Conservation (phyloP, 1,139 yeast species). For the Sugiyamaella castrensis region DNA sequence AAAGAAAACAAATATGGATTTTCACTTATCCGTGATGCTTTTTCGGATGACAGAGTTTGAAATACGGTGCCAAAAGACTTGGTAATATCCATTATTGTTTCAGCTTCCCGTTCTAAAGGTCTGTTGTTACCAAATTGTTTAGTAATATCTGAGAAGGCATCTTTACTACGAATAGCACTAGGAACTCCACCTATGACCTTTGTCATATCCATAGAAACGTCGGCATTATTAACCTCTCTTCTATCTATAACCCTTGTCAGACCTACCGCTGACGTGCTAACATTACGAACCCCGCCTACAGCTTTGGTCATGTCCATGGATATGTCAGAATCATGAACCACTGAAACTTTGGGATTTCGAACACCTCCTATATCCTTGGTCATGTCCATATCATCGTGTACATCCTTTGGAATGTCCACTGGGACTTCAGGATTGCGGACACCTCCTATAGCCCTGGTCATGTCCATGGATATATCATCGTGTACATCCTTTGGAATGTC, state of each 20-base stretch:
- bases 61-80: not conserved
- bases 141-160: constrained; percentile 1
- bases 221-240: not conserved
- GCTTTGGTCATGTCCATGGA: constrained; percentile 25
- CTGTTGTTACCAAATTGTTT: not conserved
- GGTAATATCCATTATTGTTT: not conserved
- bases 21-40: not conserved
- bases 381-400: constrained; percentile 15
- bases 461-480: constrained; percentile 11
- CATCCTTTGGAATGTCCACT: not conserved
- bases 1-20: not conserved
- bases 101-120: not conserved
- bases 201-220: constrained; percentile 2
- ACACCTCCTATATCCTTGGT: constrained; percentile 12
- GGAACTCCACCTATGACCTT: not conserved
- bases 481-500: constrained; percentile 3
- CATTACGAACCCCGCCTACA: constrained; percentile 11
- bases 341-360: too few species aligned
- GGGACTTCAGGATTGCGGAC: not conserved
- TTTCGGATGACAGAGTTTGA: not conserved
- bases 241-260: not conserved
- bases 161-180: not conserved
- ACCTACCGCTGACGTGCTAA: not conserved
- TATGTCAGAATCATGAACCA: constrained; percentile 13
- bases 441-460: constrained; percentile 9